phyloP scores from a whole-genome alignment of 495 filamentous ascomycete species.

The Aspergillus panamensis region DNA sequence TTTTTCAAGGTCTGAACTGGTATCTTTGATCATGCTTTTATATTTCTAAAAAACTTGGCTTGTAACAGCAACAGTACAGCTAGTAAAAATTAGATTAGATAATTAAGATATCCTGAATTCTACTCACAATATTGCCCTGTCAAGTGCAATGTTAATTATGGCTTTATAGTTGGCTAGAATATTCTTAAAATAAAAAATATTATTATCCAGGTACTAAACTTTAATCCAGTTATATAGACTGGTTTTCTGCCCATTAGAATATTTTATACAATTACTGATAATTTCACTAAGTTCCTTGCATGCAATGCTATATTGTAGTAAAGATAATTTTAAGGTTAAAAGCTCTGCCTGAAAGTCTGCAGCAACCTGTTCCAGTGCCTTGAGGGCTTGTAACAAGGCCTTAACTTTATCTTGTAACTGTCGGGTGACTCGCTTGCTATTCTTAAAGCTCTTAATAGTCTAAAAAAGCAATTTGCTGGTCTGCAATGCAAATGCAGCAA shows the following conservation, averaged over 20 bases:
- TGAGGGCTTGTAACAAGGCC: slow-evolving; percentile 26
- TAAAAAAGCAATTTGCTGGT: slow-evolving; percentile 32
- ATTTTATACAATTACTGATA: slow-evolving; percentile 24
- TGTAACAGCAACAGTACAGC: slow-evolving; percentile 26
- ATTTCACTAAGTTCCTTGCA: slow-evolving; percentile 29
- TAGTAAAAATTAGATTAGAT: slow-evolving; percentile 5
- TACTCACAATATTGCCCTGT: slow-evolving; percentile 30
- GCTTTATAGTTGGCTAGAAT: slow-evolving; percentile 32
- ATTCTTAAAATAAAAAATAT: slow-evolving; percentile 28
- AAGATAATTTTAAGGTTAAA: slow-evolving; percentile 23
- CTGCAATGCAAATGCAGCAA: slow-evolving; percentile 32
- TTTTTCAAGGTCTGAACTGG: slow-evolving; percentile 31
- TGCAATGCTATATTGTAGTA: slow-evolving; percentile 28
- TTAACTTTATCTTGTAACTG: slow-evolving; percentile 34
- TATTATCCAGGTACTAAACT: slow-evolving; percentile 28
- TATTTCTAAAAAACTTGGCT: slow-evolving; percentile 27
- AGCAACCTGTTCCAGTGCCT: slow-evolving; percentile 4
- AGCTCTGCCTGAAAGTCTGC: slow-evolving; percentile 18
- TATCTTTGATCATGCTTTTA: slow-evolving; percentile 30
- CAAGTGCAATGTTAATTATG: slow-evolving; percentile 31
- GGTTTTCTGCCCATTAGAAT: slow-evolving; percentile 22
- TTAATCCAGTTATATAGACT: slow-evolving; percentile 35
- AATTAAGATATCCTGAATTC: neutral
- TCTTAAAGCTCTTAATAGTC: slow-evolving; percentile 30
- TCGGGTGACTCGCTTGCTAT: slow-evolving; percentile 27